These are phyloP conservation scores for Teratosphaeriaceae sp. DNA, from an alignment of 2,329 filamentous ascomycete genomes.

Conservation along the genomic window DNA sequence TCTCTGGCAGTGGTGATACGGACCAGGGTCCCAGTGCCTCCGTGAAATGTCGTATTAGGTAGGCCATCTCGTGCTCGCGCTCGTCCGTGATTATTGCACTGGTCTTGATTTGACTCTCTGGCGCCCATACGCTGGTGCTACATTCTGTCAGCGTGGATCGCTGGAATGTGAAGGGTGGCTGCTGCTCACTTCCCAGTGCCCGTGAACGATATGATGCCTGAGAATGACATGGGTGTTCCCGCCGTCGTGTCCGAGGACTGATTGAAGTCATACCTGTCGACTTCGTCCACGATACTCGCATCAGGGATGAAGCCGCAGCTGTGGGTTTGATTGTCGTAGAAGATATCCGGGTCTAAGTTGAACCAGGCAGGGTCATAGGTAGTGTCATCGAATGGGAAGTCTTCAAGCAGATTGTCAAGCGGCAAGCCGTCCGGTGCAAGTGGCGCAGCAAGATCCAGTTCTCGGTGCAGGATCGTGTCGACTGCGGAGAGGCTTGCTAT, in stretches of 20 bases:
- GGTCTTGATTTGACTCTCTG: constrained; percentile 25
- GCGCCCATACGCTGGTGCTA: constrained; percentile 20
- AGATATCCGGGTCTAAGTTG: constrained; percentile 24
- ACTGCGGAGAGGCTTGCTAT: too few species aligned
- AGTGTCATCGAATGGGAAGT: constrained; percentile 18
- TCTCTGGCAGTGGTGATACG: neutral
- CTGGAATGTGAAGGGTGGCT: neutral
- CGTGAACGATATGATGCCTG: constrained; percentile 2
- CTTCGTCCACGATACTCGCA: constrained; percentile 27
- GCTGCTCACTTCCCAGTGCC: constrained; percentile 6
- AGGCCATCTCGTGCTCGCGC: constrained; percentile 52
- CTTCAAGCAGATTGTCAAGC: constrained; percentile 4
- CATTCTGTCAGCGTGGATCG: neutral
- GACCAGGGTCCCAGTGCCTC: constrained; percentile 54
- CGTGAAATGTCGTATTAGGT: constrained; percentile 53
- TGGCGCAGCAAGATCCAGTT: neutral
- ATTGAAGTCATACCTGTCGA: constrained; percentile 21
- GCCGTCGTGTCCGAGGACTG: constrained; percentile 14
- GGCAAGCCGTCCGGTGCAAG: neutral
- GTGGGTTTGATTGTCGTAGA: constrained; percentile 24
- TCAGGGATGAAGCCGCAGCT: constrained; percentile 28
- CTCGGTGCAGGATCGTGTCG: too few species aligned
- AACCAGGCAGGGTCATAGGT: constrained; percentile 27
- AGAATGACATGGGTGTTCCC: constrained; percentile 16
- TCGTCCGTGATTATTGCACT: constrained; percentile 29